Percentiles rank a stretch among this genome's conserved stretches.
These are phyloP conservation scores for Chimonanthus salicifolius DNA, from an alignment of 164 flowering plant genomes.

Conservation along the genomic window DNA sequence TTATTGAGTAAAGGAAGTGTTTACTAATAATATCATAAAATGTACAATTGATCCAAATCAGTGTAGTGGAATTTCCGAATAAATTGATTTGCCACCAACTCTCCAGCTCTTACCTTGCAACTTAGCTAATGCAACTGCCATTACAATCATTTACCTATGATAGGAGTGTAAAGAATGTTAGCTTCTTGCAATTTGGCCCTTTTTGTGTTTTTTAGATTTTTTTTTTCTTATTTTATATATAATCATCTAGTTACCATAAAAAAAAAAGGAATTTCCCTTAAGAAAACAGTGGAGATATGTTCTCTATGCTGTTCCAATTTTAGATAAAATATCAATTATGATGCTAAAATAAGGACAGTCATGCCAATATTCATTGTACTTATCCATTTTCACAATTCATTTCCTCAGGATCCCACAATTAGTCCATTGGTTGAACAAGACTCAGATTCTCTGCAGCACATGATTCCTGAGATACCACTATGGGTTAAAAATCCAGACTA, in stretches of 20 bases:
- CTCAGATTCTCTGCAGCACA: constrained; percentile 40
- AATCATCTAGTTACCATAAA: not conserved
- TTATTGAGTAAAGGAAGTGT: not conserved
- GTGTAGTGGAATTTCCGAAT: not conserved
- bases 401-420: constrained; percentile 58
- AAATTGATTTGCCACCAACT: not conserved
- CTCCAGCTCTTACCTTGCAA: not conserved
- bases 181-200: not conserved
- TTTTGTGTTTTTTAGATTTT: no score
- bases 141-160: not conserved
- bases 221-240: not conserved
- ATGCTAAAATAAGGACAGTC: not conserved
- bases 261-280: not conserved
- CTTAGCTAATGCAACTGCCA: not conserved
- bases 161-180: not conserved
- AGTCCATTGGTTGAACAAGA: constrained; percentile 88
- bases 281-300: not conserved
- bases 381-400: not conserved
- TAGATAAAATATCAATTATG: not conserved
- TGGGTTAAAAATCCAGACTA: constrained; percentile 97
- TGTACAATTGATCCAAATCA: not conserved
- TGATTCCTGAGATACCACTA: constrained; percentile 85
- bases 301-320: no score
- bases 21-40: no score
- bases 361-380: not conserved